Percentiles rank a stretch among this genome's conserved stretches.
These are phyloP conservation scores for Sordaria brevicollis DNA, from an alignment of 495 filamentous ascomycete species.

Conservation along the genomic window DNA sequence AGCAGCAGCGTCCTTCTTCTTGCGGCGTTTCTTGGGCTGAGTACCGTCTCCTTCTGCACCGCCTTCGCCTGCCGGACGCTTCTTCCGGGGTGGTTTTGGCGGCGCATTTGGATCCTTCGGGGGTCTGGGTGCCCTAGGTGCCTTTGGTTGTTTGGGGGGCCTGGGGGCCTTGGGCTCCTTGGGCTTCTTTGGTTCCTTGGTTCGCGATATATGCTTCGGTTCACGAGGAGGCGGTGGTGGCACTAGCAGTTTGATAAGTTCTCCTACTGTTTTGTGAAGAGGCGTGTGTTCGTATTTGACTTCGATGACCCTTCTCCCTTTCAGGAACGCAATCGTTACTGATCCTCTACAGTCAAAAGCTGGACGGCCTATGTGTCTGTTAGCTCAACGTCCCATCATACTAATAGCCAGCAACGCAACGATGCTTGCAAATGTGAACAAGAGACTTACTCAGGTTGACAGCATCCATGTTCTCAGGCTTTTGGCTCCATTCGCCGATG, in stretches of 20 bases:
- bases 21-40: conserved; percentile 18
- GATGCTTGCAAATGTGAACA: background rate
- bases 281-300: conserved; percentile 39
- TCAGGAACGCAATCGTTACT: conserved; percentile 32
- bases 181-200: conserved; percentile 43
- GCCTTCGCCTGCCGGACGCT: conserved; percentile 21
- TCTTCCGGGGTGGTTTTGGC: conserved; percentile 49
- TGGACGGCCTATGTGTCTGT: conserved; percentile 27
- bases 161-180: conserved; percentile 34
- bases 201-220: conserved; percentile 41
- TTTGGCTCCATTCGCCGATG: conserved; percentile 33
- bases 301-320: conserved; percentile 24
- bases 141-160: conserved; percentile 50
- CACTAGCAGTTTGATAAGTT: conserved; percentile 29
- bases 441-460: conserved; percentile 24
- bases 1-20: conserved; percentile 17
- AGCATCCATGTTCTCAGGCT: conserved; percentile 23
- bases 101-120: conserved; percentile 12
- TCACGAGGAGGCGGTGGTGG: conserved; percentile 16
- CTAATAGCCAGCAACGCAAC: background rate
- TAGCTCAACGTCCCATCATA: background rate
- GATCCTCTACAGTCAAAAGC: conserved; percentile 41
- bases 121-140: conserved; percentile 5
- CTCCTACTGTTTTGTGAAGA: conserved; percentile 34
- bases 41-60: background rate